Conservation (phyloP, 2,329 filamentous ascomycete species). For the Hypoxylon sp. region DNA sequence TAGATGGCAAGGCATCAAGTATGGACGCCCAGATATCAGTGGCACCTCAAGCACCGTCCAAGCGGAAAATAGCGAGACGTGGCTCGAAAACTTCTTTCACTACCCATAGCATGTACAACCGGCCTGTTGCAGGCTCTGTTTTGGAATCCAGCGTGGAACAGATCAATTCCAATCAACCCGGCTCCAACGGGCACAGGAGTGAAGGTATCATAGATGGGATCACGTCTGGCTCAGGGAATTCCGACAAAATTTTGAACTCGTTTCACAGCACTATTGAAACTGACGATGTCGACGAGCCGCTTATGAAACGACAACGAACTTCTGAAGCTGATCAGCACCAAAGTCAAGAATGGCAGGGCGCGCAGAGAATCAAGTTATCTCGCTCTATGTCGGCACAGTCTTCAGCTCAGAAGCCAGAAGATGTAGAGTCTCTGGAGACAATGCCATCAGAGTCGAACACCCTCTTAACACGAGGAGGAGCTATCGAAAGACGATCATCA, state of each 20-base stretch:
- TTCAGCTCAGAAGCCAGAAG: slow-evolving; percentile 1
- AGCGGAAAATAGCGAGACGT: slow-evolving; percentile 36
- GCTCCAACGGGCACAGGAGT: not conserved
- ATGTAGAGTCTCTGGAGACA: slow-evolving; percentile 15
- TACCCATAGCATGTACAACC: slow-evolving; percentile 51
- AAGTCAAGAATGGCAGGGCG: not conserved
- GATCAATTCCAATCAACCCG: slow-evolving; percentile 5
- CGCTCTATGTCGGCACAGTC: slow-evolving; percentile 46
- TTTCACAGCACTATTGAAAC: slow-evolving; percentile 8
- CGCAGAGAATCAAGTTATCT: slow-evolving; percentile 34
- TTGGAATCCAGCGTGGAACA: slow-evolving; percentile 8
- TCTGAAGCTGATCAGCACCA: not conserved
- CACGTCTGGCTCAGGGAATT: not conserved
- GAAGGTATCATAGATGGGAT: not conserved
- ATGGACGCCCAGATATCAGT: slow-evolving; percentile 8
- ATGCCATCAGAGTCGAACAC: slow-evolving; percentile 17
- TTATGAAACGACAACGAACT: slow-evolving; percentile 29
- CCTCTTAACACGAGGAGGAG: slow-evolving; percentile 25
- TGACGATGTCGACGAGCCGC: slow-evolving; percentile 8
- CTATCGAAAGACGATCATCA: slow-evolving; percentile 36
- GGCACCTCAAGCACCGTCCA: slow-evolving; percentile 17
- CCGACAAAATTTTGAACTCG: not conserved
- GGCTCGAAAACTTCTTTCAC: slow-evolving; percentile 35
- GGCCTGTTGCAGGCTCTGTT: slow-evolving; percentile 48
- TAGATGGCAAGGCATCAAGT: slow-evolving; percentile 25